Percentiles rank a stretch among this genome's conserved stretches.
Conservation (phyloP, 352 stramenopile genomes). For the Globisporangium apiculatum region DNA sequence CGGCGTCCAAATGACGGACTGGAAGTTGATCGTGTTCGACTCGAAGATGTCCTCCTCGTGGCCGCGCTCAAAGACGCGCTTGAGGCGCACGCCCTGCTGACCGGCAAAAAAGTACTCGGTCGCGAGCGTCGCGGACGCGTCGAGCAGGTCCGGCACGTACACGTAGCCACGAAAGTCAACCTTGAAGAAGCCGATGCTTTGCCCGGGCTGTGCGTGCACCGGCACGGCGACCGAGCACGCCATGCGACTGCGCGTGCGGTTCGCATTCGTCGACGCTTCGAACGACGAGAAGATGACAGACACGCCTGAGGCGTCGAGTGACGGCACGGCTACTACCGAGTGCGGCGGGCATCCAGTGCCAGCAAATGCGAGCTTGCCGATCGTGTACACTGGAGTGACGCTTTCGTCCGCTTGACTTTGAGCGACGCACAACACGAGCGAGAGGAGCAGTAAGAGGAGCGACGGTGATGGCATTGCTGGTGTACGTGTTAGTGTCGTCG, state of each 20-base stretch:
- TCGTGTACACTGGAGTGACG: slow-evolving; percentile 5
- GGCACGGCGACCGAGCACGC: slow-evolving; percentile 23
- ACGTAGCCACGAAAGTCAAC: slow-evolving; percentile 29
- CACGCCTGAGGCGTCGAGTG: slow-evolving; percentile 16
- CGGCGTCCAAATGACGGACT: slow-evolving; percentile 24
- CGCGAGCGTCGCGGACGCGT: slow-evolving; percentile 12
- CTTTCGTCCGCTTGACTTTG: not conserved
- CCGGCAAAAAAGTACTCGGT: slow-evolving; percentile 35
- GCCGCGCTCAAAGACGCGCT: slow-evolving; percentile 11
- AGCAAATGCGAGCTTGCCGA: slow-evolving; percentile 12
- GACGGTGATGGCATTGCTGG: not conserved
- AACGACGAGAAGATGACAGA: slow-evolving; percentile 24
- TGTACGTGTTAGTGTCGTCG: not conserved
- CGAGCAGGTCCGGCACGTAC: slow-evolving; percentile 15
- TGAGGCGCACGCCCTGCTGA: slow-evolving; percentile 11
- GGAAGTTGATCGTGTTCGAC: slow-evolving; percentile 18
- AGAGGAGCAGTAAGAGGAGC: not conserved
- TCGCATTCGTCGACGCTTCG: not conserved
- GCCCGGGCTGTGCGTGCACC: slow-evolving; percentile 11
- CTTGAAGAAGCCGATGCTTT: slow-evolving; percentile 25
- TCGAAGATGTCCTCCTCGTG: slow-evolving; percentile 19
- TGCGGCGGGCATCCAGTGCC: slow-evolving; percentile 17
- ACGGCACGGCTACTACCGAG: slow-evolving; percentile 3
- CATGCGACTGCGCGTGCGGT: slow-evolving; percentile 2
- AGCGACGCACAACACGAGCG: not conserved